Conservation (phyloP, 192 early-diverging fungal species). For the Spinellus fusiger region DNA sequence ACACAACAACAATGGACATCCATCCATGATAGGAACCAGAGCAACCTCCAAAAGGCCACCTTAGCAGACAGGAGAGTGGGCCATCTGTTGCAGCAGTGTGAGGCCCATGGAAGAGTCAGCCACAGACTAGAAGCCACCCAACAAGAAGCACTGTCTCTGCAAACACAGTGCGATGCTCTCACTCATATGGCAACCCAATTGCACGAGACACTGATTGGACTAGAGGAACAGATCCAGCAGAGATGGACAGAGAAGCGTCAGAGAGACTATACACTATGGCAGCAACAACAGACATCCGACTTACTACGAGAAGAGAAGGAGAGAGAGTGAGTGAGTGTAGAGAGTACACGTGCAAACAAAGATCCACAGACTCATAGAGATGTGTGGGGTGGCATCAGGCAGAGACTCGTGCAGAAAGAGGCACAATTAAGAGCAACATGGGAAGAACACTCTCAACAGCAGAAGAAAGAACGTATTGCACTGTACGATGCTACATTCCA, state of each 20-base stretch:
- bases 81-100: neutral
- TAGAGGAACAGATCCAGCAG: too few relatives aligned
- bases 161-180: neutral
- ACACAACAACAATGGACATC: neutral
- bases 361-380: too few relatives aligned
- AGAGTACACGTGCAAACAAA: too few relatives aligned
- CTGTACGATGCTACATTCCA: conserved; percentile 31
- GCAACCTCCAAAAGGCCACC: neutral
- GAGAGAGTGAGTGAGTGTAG: too few relatives aligned
- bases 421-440: neutral
- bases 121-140: neutral
- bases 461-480: conserved; percentile 18
- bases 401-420: neutral
- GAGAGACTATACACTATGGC: too few relatives aligned
- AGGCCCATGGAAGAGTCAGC: neutral
- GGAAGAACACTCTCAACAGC: neutral
- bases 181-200: neutral
- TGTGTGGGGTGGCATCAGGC: neutral
- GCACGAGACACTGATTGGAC: neutral
- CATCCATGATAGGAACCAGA: neutral
- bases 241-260: too few relatives aligned
- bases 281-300: too few relatives aligned
- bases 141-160: neutral
- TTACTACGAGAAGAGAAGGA: too few relatives aligned
- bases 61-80: neutral